Base-by-base conservation (phyloP, 345 rosid genomes). In the Eucalyptus rudis region DNA sequence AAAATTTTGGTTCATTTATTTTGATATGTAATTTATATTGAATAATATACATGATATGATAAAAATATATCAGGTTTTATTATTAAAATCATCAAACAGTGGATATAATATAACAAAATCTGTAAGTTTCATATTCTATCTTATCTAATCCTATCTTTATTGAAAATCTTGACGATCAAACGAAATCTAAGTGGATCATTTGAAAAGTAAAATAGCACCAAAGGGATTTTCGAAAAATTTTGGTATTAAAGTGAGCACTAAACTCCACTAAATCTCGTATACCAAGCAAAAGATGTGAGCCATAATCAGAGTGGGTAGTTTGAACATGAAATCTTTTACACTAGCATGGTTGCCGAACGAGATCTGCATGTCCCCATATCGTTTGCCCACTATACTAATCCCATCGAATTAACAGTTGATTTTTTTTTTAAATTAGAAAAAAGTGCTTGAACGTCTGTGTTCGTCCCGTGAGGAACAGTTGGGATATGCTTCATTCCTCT, bases 91-190 rank as follows among this genome's bases (percentile, higher is more conserved):
- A 52, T 10, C 5, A 52, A 19, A 52, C 1, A 52, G 0, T 52
- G 10, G 10, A 52, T 20, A 20, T 0, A 0, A 3, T 52, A 52
- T 19, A 1, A 1, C 1, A 52, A 52, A 52, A 52, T 52, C 0
- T 0, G 10, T 52, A 2, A 52, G 3, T 52, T 52, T 52, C 25
- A 52, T 52, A 52, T 52, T 52, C 0, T 20, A 20, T 52, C 2
- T 52, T 7, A 52, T 52, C 0, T 52, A 7, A 52, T 52, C 10
- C 0, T 2, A 52, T 20, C 0, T 0, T 1, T 1, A 0, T 20
- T 52, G 0, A 24, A 52, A 52, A 1, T 52, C 2, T 52, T 52
- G 10, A 52, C 0, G 25, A 52, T 1, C 2, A 19, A 52, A 52
- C 0, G 1, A 52, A 52, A 2, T 2, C 4, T 52, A 52, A 52